Conservation (phyloP, 179 eudicot species). For the Silene vulgaris region DNA sequence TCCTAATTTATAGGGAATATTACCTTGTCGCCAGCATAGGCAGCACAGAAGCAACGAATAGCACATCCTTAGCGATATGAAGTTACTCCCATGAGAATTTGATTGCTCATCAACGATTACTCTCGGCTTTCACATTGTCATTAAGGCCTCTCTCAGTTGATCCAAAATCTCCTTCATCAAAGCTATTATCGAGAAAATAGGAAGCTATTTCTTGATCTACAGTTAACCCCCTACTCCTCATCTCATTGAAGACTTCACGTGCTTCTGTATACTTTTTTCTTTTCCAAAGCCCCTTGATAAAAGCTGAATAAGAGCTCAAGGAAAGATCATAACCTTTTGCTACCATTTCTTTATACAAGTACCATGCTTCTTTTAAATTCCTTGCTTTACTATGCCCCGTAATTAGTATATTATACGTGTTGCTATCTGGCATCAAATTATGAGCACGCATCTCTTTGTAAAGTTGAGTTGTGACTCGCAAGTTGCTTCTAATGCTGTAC, state of each 20-base stretch:
- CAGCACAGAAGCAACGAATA: not conserved
- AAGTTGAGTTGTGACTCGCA: conserved; percentile 52
- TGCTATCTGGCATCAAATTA: conserved; percentile 62
- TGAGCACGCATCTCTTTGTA: conserved; percentile 57
- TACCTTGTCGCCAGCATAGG: conserved; percentile 1
- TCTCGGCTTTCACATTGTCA: conserved; percentile 32
- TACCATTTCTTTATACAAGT: conserved; percentile 69
- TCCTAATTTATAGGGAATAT: not conserved
- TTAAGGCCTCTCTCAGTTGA: conserved; percentile 41
- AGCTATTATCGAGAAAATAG: conserved; percentile 56
- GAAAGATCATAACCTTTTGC: conserved; percentile 60
- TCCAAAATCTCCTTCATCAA: conserved; percentile 57
- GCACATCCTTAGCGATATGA: not conserved
- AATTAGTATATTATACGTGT: conserved; percentile 73
- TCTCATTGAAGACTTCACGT: conserved; percentile 64
- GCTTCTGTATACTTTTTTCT: conserved; percentile 78
- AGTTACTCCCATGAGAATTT: not conserved
- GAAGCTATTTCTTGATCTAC: conserved; percentile 53
- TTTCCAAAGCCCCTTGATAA: conserved; percentile 69
- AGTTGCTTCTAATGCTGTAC: conserved; percentile 58
- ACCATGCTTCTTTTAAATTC: conserved; percentile 93
- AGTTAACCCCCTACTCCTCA: conserved; percentile 55
- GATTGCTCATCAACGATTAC: conserved; percentile 17
- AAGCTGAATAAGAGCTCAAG: conserved; percentile 54
- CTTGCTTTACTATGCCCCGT: conserved; percentile 90